These are phyloP conservation scores for Yarrowia deformans DNA, from an alignment of 805 yeast genomes.

Conservation along the genomic window DNA sequence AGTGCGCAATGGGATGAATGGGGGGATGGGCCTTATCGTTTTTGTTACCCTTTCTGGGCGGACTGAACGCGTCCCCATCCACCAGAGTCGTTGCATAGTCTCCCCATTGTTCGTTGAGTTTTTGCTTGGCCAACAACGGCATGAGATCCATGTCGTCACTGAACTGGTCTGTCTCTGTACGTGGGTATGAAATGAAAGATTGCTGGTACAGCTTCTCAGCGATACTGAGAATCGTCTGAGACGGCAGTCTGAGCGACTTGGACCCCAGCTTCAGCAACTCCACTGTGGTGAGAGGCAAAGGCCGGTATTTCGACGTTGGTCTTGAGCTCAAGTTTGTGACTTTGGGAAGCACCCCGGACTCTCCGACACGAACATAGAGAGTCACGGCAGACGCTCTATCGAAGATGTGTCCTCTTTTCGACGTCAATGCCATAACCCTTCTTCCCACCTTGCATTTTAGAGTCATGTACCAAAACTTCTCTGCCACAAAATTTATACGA, in stretches of 20 bases:
- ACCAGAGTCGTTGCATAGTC: slow-evolving; percentile 61
- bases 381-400: slow-evolving; percentile 71
- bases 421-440: slow-evolving; percentile 57
- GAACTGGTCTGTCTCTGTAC: slow-evolving; percentile 94
- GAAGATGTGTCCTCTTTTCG: slow-evolving; percentile 77
- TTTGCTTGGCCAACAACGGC: slow-evolving; percentile 67
- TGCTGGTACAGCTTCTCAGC: slow-evolving; percentile 88
- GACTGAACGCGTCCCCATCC: slow-evolving; percentile 57
- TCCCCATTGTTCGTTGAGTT: slow-evolving; percentile 68
- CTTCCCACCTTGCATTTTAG: slow-evolving; percentile 52
- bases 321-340: slow-evolving; percentile 54
- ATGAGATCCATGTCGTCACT: slow-evolving; percentile 78
- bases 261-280: slow-evolving; percentile 90
- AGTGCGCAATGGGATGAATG: slow-evolving; percentile 76
- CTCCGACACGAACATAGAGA: slow-evolving; percentile 72
- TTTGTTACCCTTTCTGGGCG: slow-evolving; percentile 80
- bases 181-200: slow-evolving; percentile 92
- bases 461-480: slow-evolving; percentile 79
- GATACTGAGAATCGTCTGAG: slow-evolving; percentile 72
- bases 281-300: slow-evolving; percentile 92
- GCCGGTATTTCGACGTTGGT: slow-evolving; percentile 79
- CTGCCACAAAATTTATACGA: slow-evolving; percentile 73
- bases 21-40: slow-evolving; percentile 99
- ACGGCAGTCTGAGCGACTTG: slow-evolving; percentile 71
- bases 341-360: slow-evolving; percentile 41